Evolutionary conservation across 2,329 filamentous ascomycete genomes (phyloP), one percentile per base, ranked within the genome.

Genomic region (Daldinia sp.): DNA sequence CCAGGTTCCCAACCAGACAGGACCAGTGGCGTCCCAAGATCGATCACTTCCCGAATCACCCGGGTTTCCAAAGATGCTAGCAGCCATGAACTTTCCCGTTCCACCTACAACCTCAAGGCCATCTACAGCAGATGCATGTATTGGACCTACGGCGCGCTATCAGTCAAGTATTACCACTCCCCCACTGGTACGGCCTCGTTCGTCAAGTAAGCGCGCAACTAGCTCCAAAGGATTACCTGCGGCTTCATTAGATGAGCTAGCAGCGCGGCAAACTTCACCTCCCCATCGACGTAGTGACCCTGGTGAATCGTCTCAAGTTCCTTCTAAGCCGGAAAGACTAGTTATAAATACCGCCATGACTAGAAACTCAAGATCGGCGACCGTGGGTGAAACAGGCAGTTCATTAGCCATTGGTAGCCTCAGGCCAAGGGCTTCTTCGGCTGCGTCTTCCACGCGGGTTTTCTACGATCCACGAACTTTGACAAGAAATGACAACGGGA

Each of bases 11-110:
- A 41, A 71, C n/a, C 65, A 62, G 12, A 26, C 64, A 7, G 59
- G 42, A 26, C 58, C 77, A 51, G 54, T 65, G 26, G 70, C 74
- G 15, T 73, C 76, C 13, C 46, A 70, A 35, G 62, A 71, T 37
- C 12, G 33, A 4, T 35, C 70, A 12, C 51, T 65, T 26, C 74
- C 74, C 6, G 76, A 78, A 41, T 78, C 76, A 18, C 76, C 74
- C 13, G 76, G 76, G 3, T 78, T 77, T 63, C 74, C 75, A 9
- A 76, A 70, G 10, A 76, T 78, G 76, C 63, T 78, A 57, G 74
- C 74, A 35, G 63, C 65, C 7, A 74, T 77, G 63, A 72, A 57
- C 9, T 78, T 78, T 44, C 76, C 76, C 50, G 68, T 66, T 35
- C 75, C 75, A 12, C 76, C 76, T 15, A 73, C 58, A 59, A 63